phyloP scores from a whole-genome alignment of 768 basidiomycete genomes.

The Tricholoma sp. region DNA sequence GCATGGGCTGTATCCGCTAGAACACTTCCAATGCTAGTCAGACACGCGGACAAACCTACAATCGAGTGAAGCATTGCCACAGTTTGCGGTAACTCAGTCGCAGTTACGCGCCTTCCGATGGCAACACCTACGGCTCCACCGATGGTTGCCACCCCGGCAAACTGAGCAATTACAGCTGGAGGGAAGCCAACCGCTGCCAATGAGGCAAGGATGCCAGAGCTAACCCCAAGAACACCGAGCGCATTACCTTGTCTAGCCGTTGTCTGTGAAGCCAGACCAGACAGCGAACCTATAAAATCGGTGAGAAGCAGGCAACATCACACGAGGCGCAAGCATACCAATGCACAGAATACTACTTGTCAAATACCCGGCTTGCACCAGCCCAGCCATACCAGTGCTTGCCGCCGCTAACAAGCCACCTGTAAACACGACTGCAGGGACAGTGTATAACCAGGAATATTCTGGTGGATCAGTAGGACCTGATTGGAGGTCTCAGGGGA shows the following conservation, averaged over 20 bases:
- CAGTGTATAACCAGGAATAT: constrained; percentile 75
- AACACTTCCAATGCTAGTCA: constrained; percentile 82
- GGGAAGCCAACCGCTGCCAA: constrained; percentile 81
- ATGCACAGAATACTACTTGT: constrained; percentile 86
- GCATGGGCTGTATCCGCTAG: constrained; percentile 65
- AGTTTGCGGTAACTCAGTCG: constrained; percentile 83
- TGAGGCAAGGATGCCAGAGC: constrained; percentile 76
- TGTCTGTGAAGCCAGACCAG: constrained; percentile 71
- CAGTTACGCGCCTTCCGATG: constrained; percentile 79
- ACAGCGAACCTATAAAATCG: constrained; percentile 55
- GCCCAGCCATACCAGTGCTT: constrained; percentile 77
- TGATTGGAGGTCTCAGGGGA: constrained; percentile 20
- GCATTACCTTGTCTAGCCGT: constrained; percentile 87
- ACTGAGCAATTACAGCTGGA: constrained; percentile 68
- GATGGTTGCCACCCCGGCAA: constrained; percentile 69
- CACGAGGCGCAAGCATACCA: constrained; percentile 31
- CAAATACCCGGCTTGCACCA: constrained; percentile 85
- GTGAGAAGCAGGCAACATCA: not conserved
- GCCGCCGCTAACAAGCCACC: constrained; percentile 81
- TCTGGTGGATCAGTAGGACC: constrained; percentile 84
- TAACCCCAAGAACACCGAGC: constrained; percentile 82
- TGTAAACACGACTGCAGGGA: constrained; percentile 78
- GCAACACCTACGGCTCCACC: constrained; percentile 66
- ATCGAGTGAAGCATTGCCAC: constrained; percentile 79
- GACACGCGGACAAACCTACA: constrained; percentile 83